These are phyloP conservation scores for Cladosporium sp. DNA, from an alignment of 2,329 filamentous ascomycete genomes.

Conservation along the genomic window DNA sequence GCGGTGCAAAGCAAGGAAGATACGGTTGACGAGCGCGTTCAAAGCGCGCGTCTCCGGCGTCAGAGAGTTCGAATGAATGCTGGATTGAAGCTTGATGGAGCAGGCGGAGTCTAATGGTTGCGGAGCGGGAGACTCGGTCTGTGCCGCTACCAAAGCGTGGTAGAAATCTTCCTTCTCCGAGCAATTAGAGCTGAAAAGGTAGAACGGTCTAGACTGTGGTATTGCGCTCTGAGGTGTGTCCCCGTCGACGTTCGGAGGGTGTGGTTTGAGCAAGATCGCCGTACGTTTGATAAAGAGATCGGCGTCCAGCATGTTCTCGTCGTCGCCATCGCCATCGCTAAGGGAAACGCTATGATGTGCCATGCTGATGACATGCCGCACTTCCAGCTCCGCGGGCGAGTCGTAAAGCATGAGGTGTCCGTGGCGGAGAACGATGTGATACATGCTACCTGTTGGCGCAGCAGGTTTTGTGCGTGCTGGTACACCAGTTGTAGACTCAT, in stretches of 20 bases:
- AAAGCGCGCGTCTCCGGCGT: constrained; percentile 88
- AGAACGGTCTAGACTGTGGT: constrained; percentile 68
- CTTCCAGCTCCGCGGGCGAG: constrained; percentile 89
- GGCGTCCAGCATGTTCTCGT: constrained; percentile 67
- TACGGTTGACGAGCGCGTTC: constrained; percentile 80
- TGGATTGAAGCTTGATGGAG: constrained; percentile 84
- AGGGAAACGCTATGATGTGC: constrained; percentile 81
- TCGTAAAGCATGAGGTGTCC: constrained; percentile 97
- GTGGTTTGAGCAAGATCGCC: constrained; percentile 29
- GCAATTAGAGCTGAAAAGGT: constrained; percentile 88
- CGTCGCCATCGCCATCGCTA: constrained; percentile 58
- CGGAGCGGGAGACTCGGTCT: constrained; percentile 61
- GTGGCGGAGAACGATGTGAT: constrained; percentile 56
- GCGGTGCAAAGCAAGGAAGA: constrained; percentile 84
- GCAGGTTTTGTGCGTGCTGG: constrained; percentile 5
- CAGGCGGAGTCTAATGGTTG: constrained; percentile 77
- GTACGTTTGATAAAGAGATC: constrained; percentile 88
- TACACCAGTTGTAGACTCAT: constrained; percentile 8
- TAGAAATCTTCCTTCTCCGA: constrained; percentile 99
- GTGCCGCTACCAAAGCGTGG: constrained; percentile 76
- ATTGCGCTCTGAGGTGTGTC: not conserved
- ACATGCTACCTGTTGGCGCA: constrained; percentile 16
- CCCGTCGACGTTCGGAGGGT: constrained; percentile 3
- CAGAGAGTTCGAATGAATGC: constrained; percentile 76
- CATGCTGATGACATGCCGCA: constrained; percentile 90